Evolutionary conservation across 2,329 filamentous ascomycete species (phyloP).

Genomic region (Dothistroma pini): DNA sequence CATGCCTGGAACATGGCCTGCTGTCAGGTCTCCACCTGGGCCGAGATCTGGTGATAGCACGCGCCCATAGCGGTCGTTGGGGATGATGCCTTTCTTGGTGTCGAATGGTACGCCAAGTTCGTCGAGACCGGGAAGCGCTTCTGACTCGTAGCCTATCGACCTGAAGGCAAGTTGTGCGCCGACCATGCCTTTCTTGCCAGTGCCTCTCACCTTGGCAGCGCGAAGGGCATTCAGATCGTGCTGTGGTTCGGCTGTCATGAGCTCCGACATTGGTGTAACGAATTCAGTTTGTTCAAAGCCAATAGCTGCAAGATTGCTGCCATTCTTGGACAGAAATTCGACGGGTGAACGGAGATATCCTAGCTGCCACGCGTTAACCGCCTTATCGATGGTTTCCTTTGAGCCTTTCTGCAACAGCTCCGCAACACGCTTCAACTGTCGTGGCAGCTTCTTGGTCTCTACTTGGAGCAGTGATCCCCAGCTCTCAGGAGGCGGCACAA

Average conservation of each 20-base stretch:
- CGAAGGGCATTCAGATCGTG: conserved; percentile 30
- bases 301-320: conserved; percentile 58
- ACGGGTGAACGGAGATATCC: conserved; percentile 80
- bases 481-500: conserved; percentile 52
- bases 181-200: conserved; percentile 42
- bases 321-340: conserved; percentile 56
- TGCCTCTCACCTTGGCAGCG: conserved; percentile 24
- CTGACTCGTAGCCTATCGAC: conserved; percentile 91
- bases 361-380: conserved; percentile 72
- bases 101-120: conserved; percentile 78
- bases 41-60: conserved; percentile 50
- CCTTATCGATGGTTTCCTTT: conserved; percentile 44
- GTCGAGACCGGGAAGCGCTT: conserved; percentile 68
- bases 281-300: conserved; percentile 58
- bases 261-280: conserved; percentile 8
- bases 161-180: conserved; percentile 74
- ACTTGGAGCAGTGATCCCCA: conserved; percentile 43
- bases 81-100: conserved; percentile 66
- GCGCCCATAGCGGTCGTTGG: conserved; percentile 76
- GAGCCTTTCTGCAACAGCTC: conserved; percentile 79
- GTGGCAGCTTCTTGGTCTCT: conserved; percentile 63
- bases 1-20: conserved; percentile 61
- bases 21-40: conserved; percentile 41
- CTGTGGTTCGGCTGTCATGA: conserved; percentile 29
- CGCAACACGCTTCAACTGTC: conserved; percentile 72